These are phyloP conservation scores for Abrus pulchellus DNA, from an alignment of 306 rosid species.

Conservation along the genomic window DNA sequence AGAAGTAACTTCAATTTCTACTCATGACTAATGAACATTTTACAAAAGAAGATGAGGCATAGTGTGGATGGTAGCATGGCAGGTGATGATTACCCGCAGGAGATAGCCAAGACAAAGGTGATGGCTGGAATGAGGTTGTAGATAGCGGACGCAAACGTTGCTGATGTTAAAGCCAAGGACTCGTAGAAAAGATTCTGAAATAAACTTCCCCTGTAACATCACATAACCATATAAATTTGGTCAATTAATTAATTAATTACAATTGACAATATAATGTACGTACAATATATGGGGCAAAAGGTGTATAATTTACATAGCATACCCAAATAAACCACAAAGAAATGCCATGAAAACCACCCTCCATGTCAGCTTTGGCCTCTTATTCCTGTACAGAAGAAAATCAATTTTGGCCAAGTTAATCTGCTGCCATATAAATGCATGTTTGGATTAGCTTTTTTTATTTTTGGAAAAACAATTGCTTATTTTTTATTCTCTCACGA, in stretches of 20 bases:
- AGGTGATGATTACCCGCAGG: constrained; percentile 49
- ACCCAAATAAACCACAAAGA: constrained; percentile 74
- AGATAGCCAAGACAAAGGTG: constrained; percentile 57
- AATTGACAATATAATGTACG: not conserved
- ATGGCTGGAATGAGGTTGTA: constrained; percentile 58
- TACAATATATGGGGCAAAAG: not conserved
- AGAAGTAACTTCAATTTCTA: not conserved
- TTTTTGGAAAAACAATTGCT: too few relatives aligned
- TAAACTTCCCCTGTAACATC: constrained; percentile 55
- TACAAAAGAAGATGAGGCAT: not conserved
- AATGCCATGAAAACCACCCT: constrained; percentile 60
- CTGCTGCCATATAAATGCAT: not conserved
- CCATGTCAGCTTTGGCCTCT: constrained; percentile 62
- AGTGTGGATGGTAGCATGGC: not conserved
- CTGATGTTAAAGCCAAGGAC: constrained; percentile 54
- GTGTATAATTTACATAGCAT: constrained; percentile 1
- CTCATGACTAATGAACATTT: not conserved
- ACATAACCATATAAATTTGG: not conserved
- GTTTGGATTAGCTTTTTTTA: too few relatives aligned
- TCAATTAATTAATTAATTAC: not conserved
- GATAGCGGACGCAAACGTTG: constrained; percentile 58
- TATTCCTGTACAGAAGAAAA: constrained; percentile 50
- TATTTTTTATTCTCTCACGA: too few relatives aligned
- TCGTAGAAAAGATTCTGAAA: constrained; percentile 58
- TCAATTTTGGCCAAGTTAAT: not conserved